A percentile compares a stretch with the other conserved stretches of the same genome.
Evolutionary conservation across 1,139 yeast genomes (phyloP).

Genomic region (Protomyces inouyei): DNA sequence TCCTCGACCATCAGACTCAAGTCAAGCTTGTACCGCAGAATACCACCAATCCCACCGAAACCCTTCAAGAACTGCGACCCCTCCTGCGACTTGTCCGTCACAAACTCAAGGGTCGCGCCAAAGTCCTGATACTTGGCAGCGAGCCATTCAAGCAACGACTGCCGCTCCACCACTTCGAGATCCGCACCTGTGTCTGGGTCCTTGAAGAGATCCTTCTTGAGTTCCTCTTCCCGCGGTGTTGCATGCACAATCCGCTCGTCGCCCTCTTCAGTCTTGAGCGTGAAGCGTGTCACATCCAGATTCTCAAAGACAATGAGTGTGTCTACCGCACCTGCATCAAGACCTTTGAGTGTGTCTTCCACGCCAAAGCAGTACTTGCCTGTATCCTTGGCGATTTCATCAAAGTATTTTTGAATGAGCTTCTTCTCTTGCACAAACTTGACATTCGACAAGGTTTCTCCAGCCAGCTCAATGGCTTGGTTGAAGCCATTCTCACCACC

Average conservation of each 20-base stretch:
- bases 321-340: constrained; percentile 95
- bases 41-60: constrained; percentile 97
- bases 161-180: constrained; percentile 75
- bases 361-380: constrained; percentile 96
- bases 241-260: constrained; percentile 69
- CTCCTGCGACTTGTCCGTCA: constrained; percentile 92
- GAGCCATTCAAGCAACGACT: constrained; percentile 83
- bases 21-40: constrained; percentile 91
- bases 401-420: constrained; percentile 82
- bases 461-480: constrained; percentile 95
- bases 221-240: constrained; percentile 46
- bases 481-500: constrained; percentile 99
- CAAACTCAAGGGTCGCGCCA: constrained; percentile 94
- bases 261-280: constrained; percentile 79
- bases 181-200: constrained; percentile 86
- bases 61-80: constrained; percentile 98
- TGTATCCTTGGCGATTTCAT: constrained; percentile 93
- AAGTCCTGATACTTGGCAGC: constrained; percentile 91
- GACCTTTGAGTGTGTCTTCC: constrained; percentile 90
- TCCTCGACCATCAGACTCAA: constrained; percentile 91
- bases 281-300: constrained; percentile 76
- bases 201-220: constrained; percentile 63
- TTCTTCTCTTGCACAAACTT: constrained; percentile 98
- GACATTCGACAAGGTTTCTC: constrained; percentile 93
- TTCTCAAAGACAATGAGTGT: constrained; percentile 87